These are phyloP conservation scores for Saitozyma sp. DNA, from an alignment of 768 basidiomycete species.

Conservation along the genomic window DNA sequence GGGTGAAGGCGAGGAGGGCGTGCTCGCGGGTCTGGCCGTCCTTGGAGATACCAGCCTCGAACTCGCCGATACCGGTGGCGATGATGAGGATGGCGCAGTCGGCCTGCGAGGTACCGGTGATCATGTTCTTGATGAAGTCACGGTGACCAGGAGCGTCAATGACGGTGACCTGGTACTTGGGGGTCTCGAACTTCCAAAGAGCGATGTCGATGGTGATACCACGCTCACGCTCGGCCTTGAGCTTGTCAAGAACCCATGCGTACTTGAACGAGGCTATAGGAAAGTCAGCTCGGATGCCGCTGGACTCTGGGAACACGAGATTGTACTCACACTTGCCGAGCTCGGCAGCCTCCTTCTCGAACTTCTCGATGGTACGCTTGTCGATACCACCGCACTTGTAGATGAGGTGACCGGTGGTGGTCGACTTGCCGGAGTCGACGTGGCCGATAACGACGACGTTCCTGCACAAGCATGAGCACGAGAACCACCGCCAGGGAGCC, in stretches of 20 bases:
- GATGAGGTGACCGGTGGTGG: conserved; percentile 99
- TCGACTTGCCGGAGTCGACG: conserved; percentile 92
- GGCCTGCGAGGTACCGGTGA: conserved; percentile 99
- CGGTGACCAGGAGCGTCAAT: conserved; percentile 96
- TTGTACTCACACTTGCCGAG: conserved; percentile 98
- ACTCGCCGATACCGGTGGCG: conserved; percentile 98
- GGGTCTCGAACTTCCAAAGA: conserved; percentile 99
- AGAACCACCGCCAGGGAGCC: background rate
- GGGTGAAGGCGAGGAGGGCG: conserved; percentile 98
- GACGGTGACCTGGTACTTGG: conserved; percentile 84
- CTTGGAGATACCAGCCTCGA: conserved; percentile 99
- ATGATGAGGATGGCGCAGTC: conserved; percentile 99
- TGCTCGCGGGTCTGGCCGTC: conserved; percentile 99
- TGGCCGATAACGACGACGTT: conserved; percentile 71
- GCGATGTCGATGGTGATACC: conserved; percentile 99
- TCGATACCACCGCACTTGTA: conserved; percentile 99
- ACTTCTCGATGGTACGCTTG: conserved; percentile 73
- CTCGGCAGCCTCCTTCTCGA: conserved; percentile 99
- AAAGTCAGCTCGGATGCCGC: conserved; percentile 34
- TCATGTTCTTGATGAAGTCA: conserved; percentile 99
- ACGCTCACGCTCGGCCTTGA: conserved; percentile 99
- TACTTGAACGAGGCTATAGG: conserved; percentile 57
- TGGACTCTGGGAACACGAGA: conserved; percentile 14
- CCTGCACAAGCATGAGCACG: conserved; percentile 11
- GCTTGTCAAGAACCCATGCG: conserved; percentile 99